Evolutionary conservation across 495 filamentous ascomycete genomes (phyloP).

Genomic region (Pseudoneurospora amorphoporcata): DNA sequence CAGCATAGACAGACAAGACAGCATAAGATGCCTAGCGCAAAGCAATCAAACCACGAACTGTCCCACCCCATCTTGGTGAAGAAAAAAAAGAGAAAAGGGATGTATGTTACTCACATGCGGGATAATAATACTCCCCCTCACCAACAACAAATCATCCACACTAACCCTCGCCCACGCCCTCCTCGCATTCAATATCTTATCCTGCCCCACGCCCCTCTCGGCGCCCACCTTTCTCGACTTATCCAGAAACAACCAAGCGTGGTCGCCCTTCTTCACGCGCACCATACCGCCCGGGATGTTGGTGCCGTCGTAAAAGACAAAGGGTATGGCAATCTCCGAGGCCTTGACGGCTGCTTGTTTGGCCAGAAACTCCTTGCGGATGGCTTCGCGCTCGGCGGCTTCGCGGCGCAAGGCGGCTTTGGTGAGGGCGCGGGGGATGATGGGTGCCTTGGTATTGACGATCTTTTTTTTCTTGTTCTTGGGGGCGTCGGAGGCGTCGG

Average conservation of each 20-base stretch:
- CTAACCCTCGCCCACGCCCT: slow-evolving; percentile 88
- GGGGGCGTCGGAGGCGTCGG: slow-evolving; percentile 25
- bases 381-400: slow-evolving; percentile 65
- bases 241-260: slow-evolving; percentile 84
- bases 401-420: slow-evolving; percentile 77
- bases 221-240: slow-evolving; percentile 82
- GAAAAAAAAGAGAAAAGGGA: not conserved
- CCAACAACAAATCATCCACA: slow-evolving; percentile 94
- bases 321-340: slow-evolving; percentile 84
- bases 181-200: slow-evolving; percentile 49
- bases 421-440: slow-evolving; percentile 72
- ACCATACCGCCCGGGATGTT: slow-evolving; percentile 78
- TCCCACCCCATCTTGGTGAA: not conserved
- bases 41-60: not conserved
- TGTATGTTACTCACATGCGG: slow-evolving; percentile 63
- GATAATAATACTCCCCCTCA: slow-evolving; percentile 84
- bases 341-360: slow-evolving; percentile 83
- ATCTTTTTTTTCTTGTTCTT: slow-evolving; percentile 50
- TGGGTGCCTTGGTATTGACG: slow-evolving; percentile 54
- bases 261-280: slow-evolving; percentile 85
- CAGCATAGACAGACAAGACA: not conserved
- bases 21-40: not conserved
- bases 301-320: slow-evolving; percentile 97
- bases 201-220: slow-evolving; percentile 59
- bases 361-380: slow-evolving; percentile 74